Percentiles rank a stretch among this genome's conserved stretches.
Evolutionary conservation across 225 moss, liverwort and hornwort species (phyloP).

Genomic region (Anthoceros angustus): DNA sequence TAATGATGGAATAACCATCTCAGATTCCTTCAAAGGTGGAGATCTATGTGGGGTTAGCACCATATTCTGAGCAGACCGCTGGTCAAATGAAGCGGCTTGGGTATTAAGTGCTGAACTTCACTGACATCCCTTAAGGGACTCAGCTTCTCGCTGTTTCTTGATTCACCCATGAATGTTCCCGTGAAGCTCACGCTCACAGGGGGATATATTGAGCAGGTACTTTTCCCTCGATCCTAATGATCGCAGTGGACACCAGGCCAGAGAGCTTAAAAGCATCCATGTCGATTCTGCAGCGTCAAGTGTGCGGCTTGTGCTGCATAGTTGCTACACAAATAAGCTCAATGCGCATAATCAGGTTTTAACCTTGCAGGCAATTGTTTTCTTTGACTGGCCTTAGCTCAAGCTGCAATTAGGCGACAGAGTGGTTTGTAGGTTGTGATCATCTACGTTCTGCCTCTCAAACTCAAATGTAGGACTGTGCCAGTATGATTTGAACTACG

Average conservation of each 20-base stretch:
- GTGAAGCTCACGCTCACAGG: background rate
- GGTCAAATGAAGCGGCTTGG: constrained; percentile 65
- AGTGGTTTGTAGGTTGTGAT: background rate
- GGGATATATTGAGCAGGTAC: constrained; percentile 22
- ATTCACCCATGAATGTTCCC: background rate
- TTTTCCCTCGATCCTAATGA: constrained; percentile 70
- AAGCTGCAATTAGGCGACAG: background rate
- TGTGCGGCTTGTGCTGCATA: constrained; percentile 73
- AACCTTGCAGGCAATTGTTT: background rate
- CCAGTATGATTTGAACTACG: too few species aligned
- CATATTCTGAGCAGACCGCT: constrained; percentile 46
- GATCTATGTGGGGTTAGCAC: constrained; percentile 56
- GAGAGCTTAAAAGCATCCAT: constrained; percentile 71
- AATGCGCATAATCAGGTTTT: constrained; percentile 59
- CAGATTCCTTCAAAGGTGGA: constrained; percentile 85
- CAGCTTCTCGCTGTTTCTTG: background rate
- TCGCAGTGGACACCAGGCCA: constrained; percentile 56
- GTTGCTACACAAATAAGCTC: constrained; percentile 43
- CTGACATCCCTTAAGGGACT: background rate
- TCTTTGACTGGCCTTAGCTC: background rate
- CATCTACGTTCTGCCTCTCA: too few species aligned
- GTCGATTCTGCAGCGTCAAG: constrained; percentile 64
- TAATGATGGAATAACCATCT: constrained; percentile 2
- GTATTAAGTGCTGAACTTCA: constrained; percentile 21
- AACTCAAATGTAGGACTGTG: background rate